Conservation (phyloP, 148 eudicot genomes). For the Vaccinium macrocarpon region DNA sequence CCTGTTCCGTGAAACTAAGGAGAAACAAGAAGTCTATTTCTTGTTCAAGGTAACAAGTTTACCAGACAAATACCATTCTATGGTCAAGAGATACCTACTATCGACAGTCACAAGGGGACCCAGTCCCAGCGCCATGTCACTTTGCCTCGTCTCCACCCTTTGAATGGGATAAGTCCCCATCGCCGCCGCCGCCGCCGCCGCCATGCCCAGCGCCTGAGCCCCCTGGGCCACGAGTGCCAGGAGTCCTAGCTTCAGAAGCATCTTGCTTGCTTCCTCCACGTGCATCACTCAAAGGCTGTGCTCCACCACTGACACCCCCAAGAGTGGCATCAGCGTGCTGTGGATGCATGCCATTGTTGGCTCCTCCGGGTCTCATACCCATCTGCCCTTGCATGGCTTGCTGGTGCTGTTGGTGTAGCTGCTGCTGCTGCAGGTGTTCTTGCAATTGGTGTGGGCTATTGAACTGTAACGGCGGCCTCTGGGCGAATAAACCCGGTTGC, state of each 20-base stretch:
- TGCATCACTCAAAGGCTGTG: conserved; percentile 29
- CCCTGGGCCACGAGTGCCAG: conserved; percentile 41
- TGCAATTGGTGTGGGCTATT: conserved; percentile 55
- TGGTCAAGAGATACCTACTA: conserved; percentile 21
- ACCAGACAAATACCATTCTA: conserved; percentile 17
- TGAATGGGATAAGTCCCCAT: conserved; percentile 21
- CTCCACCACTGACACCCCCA: conserved; percentile 37
- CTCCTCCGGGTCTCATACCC: conserved; percentile 49
- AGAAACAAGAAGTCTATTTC: neutral
- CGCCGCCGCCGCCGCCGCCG: conserved; percentile 53
- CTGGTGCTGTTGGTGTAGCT: conserved; percentile 46
- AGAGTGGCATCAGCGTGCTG: conserved; percentile 40
- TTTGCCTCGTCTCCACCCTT: conserved; percentile 48
- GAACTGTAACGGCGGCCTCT: conserved; percentile 60
- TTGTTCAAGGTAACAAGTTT: conserved; percentile 11
- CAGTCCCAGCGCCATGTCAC: conserved; percentile 15
- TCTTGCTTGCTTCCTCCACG: conserved; percentile 58
- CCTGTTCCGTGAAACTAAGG: neutral
- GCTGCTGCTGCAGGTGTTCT: conserved; percentile 42
- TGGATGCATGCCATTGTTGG: conserved; percentile 50
- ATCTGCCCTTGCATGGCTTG: conserved; percentile 53
- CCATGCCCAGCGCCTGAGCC: conserved; percentile 38
- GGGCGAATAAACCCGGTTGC: conserved; percentile 60
- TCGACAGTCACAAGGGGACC: conserved; percentile 23
- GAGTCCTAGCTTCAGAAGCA: conserved; percentile 33